Percentiles rank a stretch among this genome's conserved stretches.
Evolutionary conservation across 1,284 basidiomycete species (phyloP).

Genomic region (Takashimella tepidaria): DNA sequence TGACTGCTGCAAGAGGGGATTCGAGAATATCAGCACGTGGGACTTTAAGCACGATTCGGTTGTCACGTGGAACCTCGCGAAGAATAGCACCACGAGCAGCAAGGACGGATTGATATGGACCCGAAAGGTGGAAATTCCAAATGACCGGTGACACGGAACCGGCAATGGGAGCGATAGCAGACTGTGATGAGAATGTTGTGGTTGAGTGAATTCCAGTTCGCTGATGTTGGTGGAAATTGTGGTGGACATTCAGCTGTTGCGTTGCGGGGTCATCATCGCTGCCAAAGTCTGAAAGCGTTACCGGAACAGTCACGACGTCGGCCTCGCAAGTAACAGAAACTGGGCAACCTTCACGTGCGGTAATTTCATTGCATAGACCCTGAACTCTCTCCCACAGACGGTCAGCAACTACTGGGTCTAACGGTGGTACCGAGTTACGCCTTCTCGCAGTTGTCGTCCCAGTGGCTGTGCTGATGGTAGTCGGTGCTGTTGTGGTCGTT

Average conservation of each 20-base stretch:
- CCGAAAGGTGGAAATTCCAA: slow-evolving; percentile 88
- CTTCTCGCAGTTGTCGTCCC: background rate
- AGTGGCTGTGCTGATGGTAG: no score
- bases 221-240: no score
- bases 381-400: slow-evolving; percentile 63
- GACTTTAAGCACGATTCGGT: slow-evolving; percentile 79
- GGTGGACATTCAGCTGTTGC: no score
- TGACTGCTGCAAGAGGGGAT: slow-evolving; percentile 60
- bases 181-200: slow-evolving; percentile 1
- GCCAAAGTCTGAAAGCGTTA: background rate
- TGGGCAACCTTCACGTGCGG: slow-evolving; percentile 72
- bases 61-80: slow-evolving; percentile 82
- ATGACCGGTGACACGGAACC: slow-evolving; percentile 10
- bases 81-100: slow-evolving; percentile 79
- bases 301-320: slow-evolving; percentile 4
- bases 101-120: slow-evolving; percentile 89
- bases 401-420: slow-evolving; percentile 26
- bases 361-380: slow-evolving; percentile 71
- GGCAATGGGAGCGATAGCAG: background rate
- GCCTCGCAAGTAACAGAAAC: slow-evolving; percentile 66
- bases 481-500: slow-evolving; percentile 16
- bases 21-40: slow-evolving; percentile 89
- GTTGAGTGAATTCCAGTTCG: background rate
- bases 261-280: background rate
- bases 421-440: slow-evolving; percentile 11